Conservation (phyloP, 1,284 basidiomycete species). For the Ceratobasidium sp. region DNA sequence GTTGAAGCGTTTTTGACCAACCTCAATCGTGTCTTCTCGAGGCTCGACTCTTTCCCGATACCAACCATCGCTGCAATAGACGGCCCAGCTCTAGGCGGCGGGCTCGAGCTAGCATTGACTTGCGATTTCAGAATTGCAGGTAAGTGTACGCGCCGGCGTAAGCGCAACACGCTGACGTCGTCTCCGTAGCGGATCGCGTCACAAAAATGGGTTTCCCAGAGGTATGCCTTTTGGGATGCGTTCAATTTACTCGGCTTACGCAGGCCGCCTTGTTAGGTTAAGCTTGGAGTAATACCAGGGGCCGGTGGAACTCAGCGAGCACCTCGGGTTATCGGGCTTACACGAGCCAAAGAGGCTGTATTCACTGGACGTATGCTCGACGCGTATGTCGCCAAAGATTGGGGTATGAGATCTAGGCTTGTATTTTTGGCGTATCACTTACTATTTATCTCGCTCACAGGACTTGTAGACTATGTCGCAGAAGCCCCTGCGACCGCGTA, state of each 20-base stretch:
- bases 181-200: conserved; percentile 61
- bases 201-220: conserved; percentile 87
- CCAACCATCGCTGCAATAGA: conserved; percentile 94
- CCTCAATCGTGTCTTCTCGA: conserved; percentile 75
- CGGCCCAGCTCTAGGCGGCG: conserved; percentile 91
- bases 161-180: not conserved
- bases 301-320: conserved; percentile 94
- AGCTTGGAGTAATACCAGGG: conserved; percentile 92
- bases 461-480: conserved; percentile 83
- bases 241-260: not conserved
- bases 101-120: conserved; percentile 85
- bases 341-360: conserved; percentile 89
- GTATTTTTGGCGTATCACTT: not conserved
- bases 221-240: conserved; percentile 53
- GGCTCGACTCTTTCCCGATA: conserved; percentile 81
- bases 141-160: conserved; percentile 52
- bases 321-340: conserved; percentile 80
- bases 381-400: conserved; percentile 75
- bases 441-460: conserved; percentile 55
- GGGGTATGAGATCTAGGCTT: conserved; percentile 63
- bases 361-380: conserved; percentile 77
- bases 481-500: conserved; percentile 66
- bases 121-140: conserved; percentile 93
- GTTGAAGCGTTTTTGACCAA: conserved; percentile 83
- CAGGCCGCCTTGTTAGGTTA: conserved; percentile 47